Evolutionary conservation across 2,329 filamentous ascomycete genomes (phyloP).

Genomic region (Colletotrichum australisinense): DNA sequence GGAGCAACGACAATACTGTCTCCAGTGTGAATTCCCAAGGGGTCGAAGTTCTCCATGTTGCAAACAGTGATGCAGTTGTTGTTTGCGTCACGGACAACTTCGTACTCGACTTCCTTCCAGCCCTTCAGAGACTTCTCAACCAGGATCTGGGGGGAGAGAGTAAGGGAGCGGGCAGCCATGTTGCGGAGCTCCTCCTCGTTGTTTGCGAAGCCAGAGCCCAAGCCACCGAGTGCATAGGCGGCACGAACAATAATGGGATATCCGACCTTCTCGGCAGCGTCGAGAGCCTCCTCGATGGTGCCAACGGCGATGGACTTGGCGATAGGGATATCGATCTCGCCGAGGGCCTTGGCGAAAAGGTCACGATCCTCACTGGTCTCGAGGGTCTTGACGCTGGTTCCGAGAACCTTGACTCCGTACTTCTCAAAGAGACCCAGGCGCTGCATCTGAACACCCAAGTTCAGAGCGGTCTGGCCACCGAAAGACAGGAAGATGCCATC

Average conservation of each 20-base stretch:
- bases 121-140: conserved; percentile 99
- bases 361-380: conserved; percentile 97
- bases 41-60: conserved; percentile 87
- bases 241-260: conserved; percentile 99
- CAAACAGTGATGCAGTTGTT: conserved; percentile 80
- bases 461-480: conserved; percentile 96
- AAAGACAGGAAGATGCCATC: conserved; percentile 98
- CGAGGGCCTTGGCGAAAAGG: conserved; percentile 92
- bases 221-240: conserved; percentile 94
- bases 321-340: conserved; percentile 97
- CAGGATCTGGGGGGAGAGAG: conserved; percentile 93
- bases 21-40: conserved; percentile 96
- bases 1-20: conserved; percentile 99
- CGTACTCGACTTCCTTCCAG: conserved; percentile 99
- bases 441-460: conserved; percentile 97
- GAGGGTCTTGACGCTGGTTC: conserved; percentile 93
- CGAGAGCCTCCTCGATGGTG: conserved; percentile 91
- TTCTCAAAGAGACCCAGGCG: conserved; percentile 94
- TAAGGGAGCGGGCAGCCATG: conserved; percentile 91
- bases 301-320: conserved; percentile 94
- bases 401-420: conserved; percentile 94
- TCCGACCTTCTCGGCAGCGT: conserved; percentile 86
- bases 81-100: conserved; percentile 94
- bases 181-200: conserved; percentile 94
- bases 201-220: conserved; percentile 95